Percentiles rank a stretch among this genome's conserved stretches.
These are phyloP conservation scores for Akebia trifoliata DNA, from an alignment of 164 flowering plant species.

Conservation along the genomic window DNA sequence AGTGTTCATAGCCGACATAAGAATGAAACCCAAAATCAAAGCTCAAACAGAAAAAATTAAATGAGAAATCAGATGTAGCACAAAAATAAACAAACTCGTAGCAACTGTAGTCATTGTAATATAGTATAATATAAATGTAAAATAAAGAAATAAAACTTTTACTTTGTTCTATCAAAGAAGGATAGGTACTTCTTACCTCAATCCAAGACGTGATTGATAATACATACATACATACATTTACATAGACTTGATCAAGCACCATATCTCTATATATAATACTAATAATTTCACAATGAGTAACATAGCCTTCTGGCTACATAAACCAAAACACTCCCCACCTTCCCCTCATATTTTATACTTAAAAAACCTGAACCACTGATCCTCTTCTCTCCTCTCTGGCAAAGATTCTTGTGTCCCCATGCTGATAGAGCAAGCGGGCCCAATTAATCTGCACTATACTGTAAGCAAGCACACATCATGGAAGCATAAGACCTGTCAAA, in stretches of 20 bases:
- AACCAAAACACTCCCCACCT: conserved; percentile 19
- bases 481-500: conserved; percentile 35
- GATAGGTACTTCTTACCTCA: conserved; percentile 21
- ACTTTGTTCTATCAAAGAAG: conserved; percentile 12
- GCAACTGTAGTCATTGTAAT: neutral
- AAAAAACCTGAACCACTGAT: neutral
- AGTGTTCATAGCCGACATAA: no score
- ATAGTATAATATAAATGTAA: neutral
- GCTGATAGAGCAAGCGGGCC: conserved; percentile 19
- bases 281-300: conserved; percentile 21
- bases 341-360: conserved; percentile 2
- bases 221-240: conserved; percentile 23
- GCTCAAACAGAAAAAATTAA: no score
- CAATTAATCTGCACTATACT: conserved; percentile 29
- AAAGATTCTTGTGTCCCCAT: conserved; percentile 8
- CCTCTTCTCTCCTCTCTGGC: conserved; percentile 7
- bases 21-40: no score
- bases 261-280: conserved; percentile 22
- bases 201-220: conserved; percentile 13
- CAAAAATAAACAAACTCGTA: neutral
- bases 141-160: neutral
- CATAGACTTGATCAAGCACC: conserved; percentile 29
- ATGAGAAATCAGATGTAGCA: neutral
- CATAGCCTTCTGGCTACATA: conserved; percentile 21
- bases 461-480: conserved; percentile 44